These are phyloP conservation scores for Cyclotella sp. DNA, from an alignment of 108 stramenopile genomes.

Conservation along the genomic window DNA sequence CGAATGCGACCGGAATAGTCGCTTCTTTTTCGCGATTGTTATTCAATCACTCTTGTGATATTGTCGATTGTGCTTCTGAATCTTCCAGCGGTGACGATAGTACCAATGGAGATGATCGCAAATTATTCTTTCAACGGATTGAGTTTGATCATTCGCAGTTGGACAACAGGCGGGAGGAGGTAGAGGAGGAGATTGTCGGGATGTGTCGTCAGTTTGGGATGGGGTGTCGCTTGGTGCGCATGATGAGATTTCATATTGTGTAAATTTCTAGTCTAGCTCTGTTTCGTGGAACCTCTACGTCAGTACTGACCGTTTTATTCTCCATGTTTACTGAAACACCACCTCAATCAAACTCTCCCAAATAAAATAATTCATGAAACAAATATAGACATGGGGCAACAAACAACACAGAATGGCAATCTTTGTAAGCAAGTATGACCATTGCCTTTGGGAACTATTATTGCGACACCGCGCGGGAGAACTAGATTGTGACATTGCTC, in stretches of 20 bases:
- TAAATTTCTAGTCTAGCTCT: background rate
- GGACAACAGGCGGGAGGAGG: constrained; percentile 6
- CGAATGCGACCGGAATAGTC: constrained; percentile 70
- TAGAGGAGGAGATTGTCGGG: constrained; percentile 38
- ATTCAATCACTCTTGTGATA: constrained; percentile 67
- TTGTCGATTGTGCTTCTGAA: constrained; percentile 59
- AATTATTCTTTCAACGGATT: constrained; percentile 78
- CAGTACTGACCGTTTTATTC: background rate
- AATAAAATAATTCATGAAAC: background rate
- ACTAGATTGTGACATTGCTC: constrained; percentile 67
- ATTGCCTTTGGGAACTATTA: constrained; percentile 87
- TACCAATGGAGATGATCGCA: constrained; percentile 56
- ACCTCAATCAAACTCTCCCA: no score
- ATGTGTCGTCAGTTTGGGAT: constrained; percentile 48
- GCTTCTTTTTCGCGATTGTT: constrained; percentile 79
- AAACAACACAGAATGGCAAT: constrained; percentile 43
- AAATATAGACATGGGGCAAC: constrained; percentile 47
- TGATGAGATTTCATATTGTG: background rate
- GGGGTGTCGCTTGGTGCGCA: constrained; percentile 40
- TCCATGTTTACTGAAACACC: no score
- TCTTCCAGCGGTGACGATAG: constrained; percentile 36
- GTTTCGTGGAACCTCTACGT: background rate
- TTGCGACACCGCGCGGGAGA: constrained; percentile 80
- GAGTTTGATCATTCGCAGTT: constrained; percentile 56
- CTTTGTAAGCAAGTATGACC: constrained; percentile 82